Evolutionary conservation across 495 filamentous ascomycete genomes (phyloP).

Genomic region (Entonaema liquescens): DNA sequence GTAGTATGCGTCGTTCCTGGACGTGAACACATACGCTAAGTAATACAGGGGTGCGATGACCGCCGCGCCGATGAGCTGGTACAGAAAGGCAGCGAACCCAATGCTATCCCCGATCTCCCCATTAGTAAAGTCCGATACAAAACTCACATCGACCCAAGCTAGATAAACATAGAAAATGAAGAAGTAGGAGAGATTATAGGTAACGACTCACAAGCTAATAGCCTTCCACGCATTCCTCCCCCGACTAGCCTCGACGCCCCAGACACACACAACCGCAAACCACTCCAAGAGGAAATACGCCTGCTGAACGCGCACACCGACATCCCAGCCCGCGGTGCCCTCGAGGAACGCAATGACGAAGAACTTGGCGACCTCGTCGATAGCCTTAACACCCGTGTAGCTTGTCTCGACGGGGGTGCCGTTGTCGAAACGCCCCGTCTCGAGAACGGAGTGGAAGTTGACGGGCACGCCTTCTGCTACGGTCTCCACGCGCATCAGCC

Average conservation of each 20-base stretch:
- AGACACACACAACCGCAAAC: conserved; percentile 43
- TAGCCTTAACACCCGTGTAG: conserved; percentile 37
- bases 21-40: conserved; percentile 43
- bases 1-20: conserved; percentile 36
- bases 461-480: conserved; percentile 27
- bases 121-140: background rate
- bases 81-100: conserved; percentile 23
- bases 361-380: conserved; percentile 32
- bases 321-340: conserved; percentile 33
- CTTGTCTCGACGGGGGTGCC: conserved; percentile 34
- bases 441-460: conserved; percentile 25
- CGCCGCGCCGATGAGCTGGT: conserved; percentile 48
- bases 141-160: background rate
- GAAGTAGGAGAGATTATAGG: background rate
- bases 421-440: conserved; percentile 23
- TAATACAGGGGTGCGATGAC: conserved; percentile 52
- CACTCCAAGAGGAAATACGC: conserved; percentile 40
- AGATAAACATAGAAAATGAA: background rate
- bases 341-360: conserved; percentile 41
- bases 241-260: conserved; percentile 45
- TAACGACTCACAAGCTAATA: conserved; percentile 44
- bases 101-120: background rate
- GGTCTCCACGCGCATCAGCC: conserved; percentile 42
- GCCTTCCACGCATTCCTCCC: conserved; percentile 35
- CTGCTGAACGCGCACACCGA: conserved; percentile 33